Evolutionary conservation across 1,139 yeast species (phyloP).

Genomic region (Insectozyma bohioensis): DNA sequence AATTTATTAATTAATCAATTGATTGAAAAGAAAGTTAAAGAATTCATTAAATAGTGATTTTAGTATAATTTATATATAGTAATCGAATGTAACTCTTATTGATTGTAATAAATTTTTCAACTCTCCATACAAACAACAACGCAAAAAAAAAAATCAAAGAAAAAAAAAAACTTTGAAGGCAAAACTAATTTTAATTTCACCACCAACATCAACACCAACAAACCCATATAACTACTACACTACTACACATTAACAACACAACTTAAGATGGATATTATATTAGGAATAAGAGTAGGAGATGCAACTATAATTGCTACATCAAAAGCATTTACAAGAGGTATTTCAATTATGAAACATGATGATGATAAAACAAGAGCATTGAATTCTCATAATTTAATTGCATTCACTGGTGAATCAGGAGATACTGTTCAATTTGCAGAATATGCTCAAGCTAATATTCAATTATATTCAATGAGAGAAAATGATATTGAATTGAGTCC

Average conservation of each 20-base stretch:
- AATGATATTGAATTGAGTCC: slow-evolving; percentile 75
- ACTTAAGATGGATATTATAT: slow-evolving; percentile 72
- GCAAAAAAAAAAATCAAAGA: not conserved
- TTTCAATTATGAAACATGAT: slow-evolving; percentile 77
- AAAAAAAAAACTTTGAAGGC: not conserved
- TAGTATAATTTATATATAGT: not conserved
- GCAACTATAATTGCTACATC: slow-evolving; percentile 88
- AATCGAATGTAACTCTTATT: not conserved
- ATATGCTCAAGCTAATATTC: slow-evolving; percentile 88
- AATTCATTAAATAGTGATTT: slow-evolving; percentile 9
- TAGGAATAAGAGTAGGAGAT: slow-evolving; percentile 83
- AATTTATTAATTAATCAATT: slow-evolving; percentile 45
- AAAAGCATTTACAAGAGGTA: slow-evolving; percentile 91
- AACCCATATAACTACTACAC: too few species aligned
- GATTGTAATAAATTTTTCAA: not conserved
- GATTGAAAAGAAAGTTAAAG: slow-evolving; percentile 49
- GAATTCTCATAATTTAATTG: slow-evolving; percentile 77
- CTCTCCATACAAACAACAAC: too few species aligned
- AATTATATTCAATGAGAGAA: slow-evolving; percentile 84
- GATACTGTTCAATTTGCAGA: slow-evolving; percentile 98
- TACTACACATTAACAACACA: too few species aligned
- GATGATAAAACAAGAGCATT: slow-evolving; percentile 87
- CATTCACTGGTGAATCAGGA: slow-evolving; percentile 95
- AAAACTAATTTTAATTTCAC: not conserved
- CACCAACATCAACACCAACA: not conserved